Evolutionary conservation across 225 moss, liverwort and hornwort genomes (phyloP), one percentile per base, ranked within the genome.

Genomic region (Neckera pumila): DNA sequence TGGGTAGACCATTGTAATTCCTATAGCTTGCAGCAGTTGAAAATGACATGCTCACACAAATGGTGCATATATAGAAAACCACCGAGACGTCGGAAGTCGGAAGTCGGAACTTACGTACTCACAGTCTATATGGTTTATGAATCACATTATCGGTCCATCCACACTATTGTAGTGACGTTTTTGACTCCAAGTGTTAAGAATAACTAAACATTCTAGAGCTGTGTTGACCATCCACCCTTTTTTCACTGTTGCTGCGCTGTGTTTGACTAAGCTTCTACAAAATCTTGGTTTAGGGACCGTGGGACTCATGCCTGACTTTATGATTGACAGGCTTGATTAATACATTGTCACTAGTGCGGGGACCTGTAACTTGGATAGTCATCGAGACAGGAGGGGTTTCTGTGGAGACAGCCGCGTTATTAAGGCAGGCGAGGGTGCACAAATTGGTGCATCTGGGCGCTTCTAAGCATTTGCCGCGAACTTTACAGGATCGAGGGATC

Each of bases 311-410:
- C 47, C 65, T 58, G 70, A 69, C 58, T 85, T 56, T 64, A 40
- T 86, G 90, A 79, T 85, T 79, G 92, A 65, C 94, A 86, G 95
- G 96, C 60, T 93, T 98, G 85, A 60, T 92, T 90, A 91, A 94
- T 87, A 98, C 95, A 17, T 88, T 98, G 79, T 95, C 94, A 85
- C 93, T 93, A 43, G 94, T 97, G 66, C 92, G 95, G 16, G 94
- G 91, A 61, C 95, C 97, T 80, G 94, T 98, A 62, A 94, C 90
- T 30, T 98, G 98, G 98, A 95, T 98, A 91, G 94, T 98, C 36
- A 72, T 97, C 47, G 98, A 98, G 90, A 95, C 98, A 80, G 95
- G 89, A 47, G 95, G 92, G 57, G 88, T 72, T 72, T 93, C 98
- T 38, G 75, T 72, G 65, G 96, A 97, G 88, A 98, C 98, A 47